Evolutionary conservation across 2,329 filamentous ascomycete species (phyloP).

Genomic region (Penicillium brevicompactum): DNA sequence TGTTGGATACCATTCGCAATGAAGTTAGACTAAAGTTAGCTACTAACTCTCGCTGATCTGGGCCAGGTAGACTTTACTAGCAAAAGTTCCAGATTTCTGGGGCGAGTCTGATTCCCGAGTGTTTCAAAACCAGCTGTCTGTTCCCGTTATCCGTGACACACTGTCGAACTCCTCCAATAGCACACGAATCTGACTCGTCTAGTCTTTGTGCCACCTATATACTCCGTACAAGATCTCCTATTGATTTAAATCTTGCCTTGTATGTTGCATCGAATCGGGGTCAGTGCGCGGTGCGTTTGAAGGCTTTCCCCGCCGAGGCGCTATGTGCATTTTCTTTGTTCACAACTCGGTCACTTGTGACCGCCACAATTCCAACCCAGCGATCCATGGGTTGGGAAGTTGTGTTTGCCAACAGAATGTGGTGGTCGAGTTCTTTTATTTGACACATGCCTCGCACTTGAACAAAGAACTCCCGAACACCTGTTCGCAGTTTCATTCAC

Average conservation of each 20-base stretch:
- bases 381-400: background rate
- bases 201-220: background rate
- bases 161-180: background rate
- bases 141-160: too few species aligned
- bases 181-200: background rate
- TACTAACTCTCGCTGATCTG: too few species aligned
- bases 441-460: background rate
- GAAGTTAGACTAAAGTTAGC: too few species aligned
- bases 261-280: background rate
- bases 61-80: too few species aligned
- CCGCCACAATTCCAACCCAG: background rate
- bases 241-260: background rate
- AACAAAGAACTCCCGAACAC: background rate
- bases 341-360: background rate
- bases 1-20: too few species aligned
- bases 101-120: too few species aligned
- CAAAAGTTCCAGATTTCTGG: too few species aligned
- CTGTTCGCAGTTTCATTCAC: background rate
- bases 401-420: background rate
- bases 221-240: background rate
- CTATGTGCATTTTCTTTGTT: background rate
- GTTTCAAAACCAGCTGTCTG: too few species aligned
- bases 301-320: background rate
- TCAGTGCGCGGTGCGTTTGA: background rate
- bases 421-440: slow-evolving; percentile 1